These are phyloP conservation scores for Trametes coccinea DNA, from an alignment of 768 basidiomycete species.

Conservation along the genomic window DNA sequence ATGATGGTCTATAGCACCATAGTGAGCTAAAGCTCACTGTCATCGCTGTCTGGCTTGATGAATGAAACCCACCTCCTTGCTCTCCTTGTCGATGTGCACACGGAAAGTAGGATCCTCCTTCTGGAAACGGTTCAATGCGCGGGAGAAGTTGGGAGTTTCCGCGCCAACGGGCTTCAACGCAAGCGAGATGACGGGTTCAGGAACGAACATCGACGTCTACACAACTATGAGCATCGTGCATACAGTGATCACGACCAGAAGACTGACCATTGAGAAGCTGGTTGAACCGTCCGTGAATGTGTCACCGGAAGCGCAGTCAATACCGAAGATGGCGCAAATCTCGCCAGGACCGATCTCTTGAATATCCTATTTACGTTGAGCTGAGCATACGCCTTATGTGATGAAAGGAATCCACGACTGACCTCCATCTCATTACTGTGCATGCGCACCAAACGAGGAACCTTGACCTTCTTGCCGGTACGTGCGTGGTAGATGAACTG, in stretches of 20 bases:
- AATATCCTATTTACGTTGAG: constrained; percentile 64
- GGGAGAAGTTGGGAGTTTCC: constrained; percentile 95
- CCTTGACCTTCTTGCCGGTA: constrained; percentile 96
- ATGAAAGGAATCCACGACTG: constrained; percentile 19
- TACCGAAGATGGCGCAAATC: constrained; percentile 99
- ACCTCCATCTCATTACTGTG: constrained; percentile 99
- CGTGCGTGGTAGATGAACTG: constrained; percentile 87
- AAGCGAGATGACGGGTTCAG: constrained; percentile 96
- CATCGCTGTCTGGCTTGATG: too few species aligned
- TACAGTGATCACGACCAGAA: background rate
- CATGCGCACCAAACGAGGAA: constrained; percentile 95
- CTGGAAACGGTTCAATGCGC: constrained; percentile 95
- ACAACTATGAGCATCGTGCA: background rate
- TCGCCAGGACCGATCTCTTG: constrained; percentile 94
- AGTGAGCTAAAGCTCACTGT: background rate
- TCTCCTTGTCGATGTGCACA: constrained; percentile 92
- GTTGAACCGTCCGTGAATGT: constrained; percentile 95
- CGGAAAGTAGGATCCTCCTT: constrained; percentile 99
- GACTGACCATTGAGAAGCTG: constrained; percentile 82
- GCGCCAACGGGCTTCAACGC: constrained; percentile 89
- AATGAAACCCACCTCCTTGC: constrained; percentile 71
- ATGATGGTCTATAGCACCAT: constrained; percentile 80
- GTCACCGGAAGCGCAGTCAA: constrained; percentile 97
- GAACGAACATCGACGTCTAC: constrained; percentile 97
- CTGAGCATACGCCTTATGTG: background rate